Base-by-base conservation (phyloP, 2,329 filamentous ascomycete genomes). In the Phaeoacremonium minimum region DNA sequence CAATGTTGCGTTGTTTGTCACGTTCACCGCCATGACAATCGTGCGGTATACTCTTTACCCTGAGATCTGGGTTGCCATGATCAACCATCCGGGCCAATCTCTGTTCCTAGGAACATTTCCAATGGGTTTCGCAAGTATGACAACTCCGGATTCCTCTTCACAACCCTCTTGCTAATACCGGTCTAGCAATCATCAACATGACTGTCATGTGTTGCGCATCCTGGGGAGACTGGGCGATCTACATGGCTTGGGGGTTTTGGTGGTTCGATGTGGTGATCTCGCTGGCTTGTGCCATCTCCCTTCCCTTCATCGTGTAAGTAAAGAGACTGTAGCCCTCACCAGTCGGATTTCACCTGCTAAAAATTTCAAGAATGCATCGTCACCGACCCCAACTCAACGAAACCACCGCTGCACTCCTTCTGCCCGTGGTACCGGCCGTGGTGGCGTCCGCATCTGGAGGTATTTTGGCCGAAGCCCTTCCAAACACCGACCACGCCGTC, bases 391-490 rank as follows among this genome's bases (percentile, higher is more conserved):
- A 59, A 18, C 56, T 70, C 9, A 56, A 58, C 32, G 61, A 63
- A 5, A 76, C 82, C 50, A 83, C 77, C 1, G 79, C 78, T 0
- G 67, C 69, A 0, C 76, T 76, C 55, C 64, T 84, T 1, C 62
- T 84, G 8, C 80, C 80, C 2, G 75, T 83, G 18, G 77, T 79
- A 3, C 67, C 78, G 2, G 70, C 73, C 2, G 73, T 84, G 19
- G 78, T 84, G 20, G 77, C 78, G 1, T 68, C 83, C 0, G 77
- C 77, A 2, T 72, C 76, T 0, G 83, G 84, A 4, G 77, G 73
- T n/a, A 63, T 82, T 36, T 66, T 86, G 1, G 79, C 83, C 6
- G 66, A 69, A n/a, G 64, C 73, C 12, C 66, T 87, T 1, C 68
- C 71, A 2, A 62, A 80, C 44, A 58, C 60, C 1, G 55, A 67